Conservation (phyloP, 768 basidiomycete genomes). For the Amanita thiersii region DNA sequence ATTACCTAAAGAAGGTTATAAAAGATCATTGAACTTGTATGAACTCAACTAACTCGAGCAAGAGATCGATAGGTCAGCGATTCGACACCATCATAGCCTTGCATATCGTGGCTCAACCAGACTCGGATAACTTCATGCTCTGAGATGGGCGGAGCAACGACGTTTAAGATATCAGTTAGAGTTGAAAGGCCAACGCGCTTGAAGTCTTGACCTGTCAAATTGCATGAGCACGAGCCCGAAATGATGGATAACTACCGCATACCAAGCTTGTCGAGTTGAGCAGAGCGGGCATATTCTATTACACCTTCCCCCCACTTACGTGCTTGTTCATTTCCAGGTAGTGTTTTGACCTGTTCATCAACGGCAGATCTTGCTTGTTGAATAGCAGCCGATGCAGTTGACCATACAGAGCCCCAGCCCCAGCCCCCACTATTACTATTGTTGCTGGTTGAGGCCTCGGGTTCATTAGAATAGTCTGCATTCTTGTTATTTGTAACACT, state of each 20-base stretch:
- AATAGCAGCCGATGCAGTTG: conserved; percentile 73
- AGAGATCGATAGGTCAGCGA: conserved; percentile 87
- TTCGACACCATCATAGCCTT: conserved; percentile 93
- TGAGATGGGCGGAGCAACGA: conserved; percentile 95
- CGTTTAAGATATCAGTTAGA: conserved; percentile 86
- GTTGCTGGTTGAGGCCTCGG: background rate
- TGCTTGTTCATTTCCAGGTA: conserved; percentile 81
- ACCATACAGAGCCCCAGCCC: conserved; percentile 92
- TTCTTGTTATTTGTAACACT: background rate
- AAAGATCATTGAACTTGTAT: background rate
- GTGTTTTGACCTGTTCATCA: conserved; percentile 87
- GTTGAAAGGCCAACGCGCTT: conserved; percentile 84
- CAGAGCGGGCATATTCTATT: conserved; percentile 79
- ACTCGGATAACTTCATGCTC: conserved; percentile 98
- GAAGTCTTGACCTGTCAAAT: conserved; percentile 72
- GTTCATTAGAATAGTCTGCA: background rate
- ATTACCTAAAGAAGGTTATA: conserved; percentile 52
- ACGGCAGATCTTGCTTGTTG: conserved; percentile 84
- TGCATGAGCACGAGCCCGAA: conserved; percentile 5
- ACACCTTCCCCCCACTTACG: conserved; percentile 85
- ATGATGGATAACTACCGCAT: conserved; percentile 15
- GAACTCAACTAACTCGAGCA: conserved; percentile 47
- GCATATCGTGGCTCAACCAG: conserved; percentile 94
- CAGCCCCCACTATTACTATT: conserved; percentile 33
- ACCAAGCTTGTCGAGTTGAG: conserved; percentile 90